A percentile compares a stretch with the other conserved stretches of the same genome.
phyloP scores from a whole-genome alignment of 192 early-diverging fungal genomes.

The Mortierella antarctica region DNA sequence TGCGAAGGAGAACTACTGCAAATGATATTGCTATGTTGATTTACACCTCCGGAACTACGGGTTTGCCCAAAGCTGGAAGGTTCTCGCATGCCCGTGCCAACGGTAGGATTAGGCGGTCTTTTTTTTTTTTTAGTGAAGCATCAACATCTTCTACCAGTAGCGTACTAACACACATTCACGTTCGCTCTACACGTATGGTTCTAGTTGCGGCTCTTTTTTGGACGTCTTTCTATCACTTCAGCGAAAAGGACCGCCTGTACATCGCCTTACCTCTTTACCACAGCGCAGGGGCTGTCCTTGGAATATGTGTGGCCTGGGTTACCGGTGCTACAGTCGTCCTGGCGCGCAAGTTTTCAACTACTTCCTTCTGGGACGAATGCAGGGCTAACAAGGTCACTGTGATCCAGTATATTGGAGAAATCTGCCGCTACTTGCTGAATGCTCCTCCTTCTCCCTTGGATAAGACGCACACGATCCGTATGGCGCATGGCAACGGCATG shows the following conservation, averaged over 20 bases:
- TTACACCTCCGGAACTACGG: slow-evolving; percentile 70
- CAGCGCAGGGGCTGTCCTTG: slow-evolving; percentile 58
- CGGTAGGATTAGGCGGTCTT: slow-evolving; percentile 14
- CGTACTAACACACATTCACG: no score
- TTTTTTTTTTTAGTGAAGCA: not conserved
- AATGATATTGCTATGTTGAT: slow-evolving; percentile 60
- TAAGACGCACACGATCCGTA: slow-evolving; percentile 63
- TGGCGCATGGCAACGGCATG: slow-evolving; percentile 79
- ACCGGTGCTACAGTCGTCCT: slow-evolving; percentile 66
- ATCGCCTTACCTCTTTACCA: slow-evolving; percentile 72
- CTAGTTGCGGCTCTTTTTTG: slow-evolving; percentile 45
- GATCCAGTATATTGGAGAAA: slow-evolving; percentile 76
- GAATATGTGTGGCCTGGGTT: slow-evolving; percentile 40
- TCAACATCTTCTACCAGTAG: not conserved
- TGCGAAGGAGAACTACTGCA: slow-evolving; percentile 13
- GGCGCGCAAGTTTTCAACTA: slow-evolving; percentile 66
- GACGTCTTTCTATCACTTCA: slow-evolving; percentile 45
- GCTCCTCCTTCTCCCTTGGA: slow-evolving; percentile 62
- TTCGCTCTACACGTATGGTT: no score
- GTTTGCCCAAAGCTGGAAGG: slow-evolving; percentile 69
- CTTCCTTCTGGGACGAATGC: slow-evolving; percentile 67
- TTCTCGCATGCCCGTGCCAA: slow-evolving; percentile 56
- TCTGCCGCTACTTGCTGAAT: slow-evolving; percentile 72
- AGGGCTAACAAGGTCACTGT: slow-evolving; percentile 57
- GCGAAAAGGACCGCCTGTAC: slow-evolving; percentile 64